These are phyloP conservation scores for Uronychia binucleata DNA, from an alignment of 73 alveolate genomes.

Conservation along the genomic window DNA sequence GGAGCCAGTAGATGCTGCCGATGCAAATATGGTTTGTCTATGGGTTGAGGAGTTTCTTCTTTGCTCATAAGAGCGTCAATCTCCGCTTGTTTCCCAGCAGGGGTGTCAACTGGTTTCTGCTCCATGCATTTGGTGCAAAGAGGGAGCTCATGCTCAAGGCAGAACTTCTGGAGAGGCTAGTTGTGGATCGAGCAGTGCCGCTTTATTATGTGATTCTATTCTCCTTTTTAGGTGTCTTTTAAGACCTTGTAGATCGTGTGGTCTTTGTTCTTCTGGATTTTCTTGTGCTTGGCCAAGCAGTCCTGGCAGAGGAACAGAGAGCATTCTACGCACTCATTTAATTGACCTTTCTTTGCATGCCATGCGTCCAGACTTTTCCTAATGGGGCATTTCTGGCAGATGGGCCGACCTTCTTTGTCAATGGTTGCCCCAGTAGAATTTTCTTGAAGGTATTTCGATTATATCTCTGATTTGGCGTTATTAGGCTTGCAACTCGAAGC, in stretches of 20 bases:
- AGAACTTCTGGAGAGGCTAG: constrained; percentile 15
- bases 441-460: background rate
- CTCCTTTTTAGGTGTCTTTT: constrained; percentile 11
- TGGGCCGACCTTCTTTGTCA: background rate
- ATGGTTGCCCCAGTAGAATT: background rate
- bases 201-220: constrained; percentile 2
- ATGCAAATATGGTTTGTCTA: constrained; percentile 3
- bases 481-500: too few relatives aligned
- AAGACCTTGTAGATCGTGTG: constrained; percentile 42
- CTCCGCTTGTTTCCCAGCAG: too few relatives aligned
- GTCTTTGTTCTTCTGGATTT: constrained; percentile 47
- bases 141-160: constrained; percentile 27
- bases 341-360: constrained; percentile 22
- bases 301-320: constrained; percentile 56
- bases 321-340: constrained; percentile 68
- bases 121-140: constrained; percentile 40
- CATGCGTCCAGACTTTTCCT: background rate
- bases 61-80: too few relatives aligned
- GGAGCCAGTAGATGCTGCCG: constrained; percentile 4
- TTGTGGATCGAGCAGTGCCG: constrained; percentile 27
- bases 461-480: too few relatives aligned
- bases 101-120: background rate
- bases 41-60: too few relatives aligned
- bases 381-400: background rate
- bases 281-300: constrained; percentile 53